A percentile compares a stretch with the other conserved stretches of the same genome.
phyloP scores from a whole-genome alignment of 371 early-diverging fungal genomes.

The Entomophthora muscae region DNA sequence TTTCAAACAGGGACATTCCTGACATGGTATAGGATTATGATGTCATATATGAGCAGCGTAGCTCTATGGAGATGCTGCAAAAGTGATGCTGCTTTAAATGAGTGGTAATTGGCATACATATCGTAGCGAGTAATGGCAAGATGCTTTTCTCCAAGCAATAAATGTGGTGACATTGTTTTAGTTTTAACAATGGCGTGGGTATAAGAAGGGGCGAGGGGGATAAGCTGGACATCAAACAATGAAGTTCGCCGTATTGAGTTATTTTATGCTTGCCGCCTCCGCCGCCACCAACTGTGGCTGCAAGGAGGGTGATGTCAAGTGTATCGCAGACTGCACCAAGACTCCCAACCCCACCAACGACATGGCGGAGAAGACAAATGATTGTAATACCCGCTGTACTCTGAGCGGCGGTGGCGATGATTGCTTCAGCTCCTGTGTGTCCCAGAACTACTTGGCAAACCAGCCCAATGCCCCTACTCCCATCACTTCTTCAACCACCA shows the following conservation, averaged over 20 bases:
- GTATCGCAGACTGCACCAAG: neutral
- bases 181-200: too few species aligned
- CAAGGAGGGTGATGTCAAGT: neutral
- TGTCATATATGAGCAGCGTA: too few species aligned
- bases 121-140: too few species aligned
- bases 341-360: neutral
- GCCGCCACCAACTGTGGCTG: neutral
- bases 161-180: too few species aligned
- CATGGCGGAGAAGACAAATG: neutral
- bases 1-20: too few species aligned
- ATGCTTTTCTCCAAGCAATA: too few species aligned
- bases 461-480: neutral
- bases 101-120: too few species aligned
- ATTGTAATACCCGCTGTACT: neutral
- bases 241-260: neutral
- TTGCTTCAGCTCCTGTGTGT: neutral
- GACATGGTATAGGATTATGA: too few species aligned
- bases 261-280: neutral
- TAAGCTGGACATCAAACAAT: too few species aligned
- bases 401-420: neutral
- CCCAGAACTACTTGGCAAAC: neutral
- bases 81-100: too few species aligned
- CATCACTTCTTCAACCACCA: neutral
- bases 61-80: too few species aligned
- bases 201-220: too few species aligned